These are phyloP conservation scores for Aschersonia sp. DNA, from an alignment of 2,329 filamentous ascomycete genomes.

Conservation along the genomic window DNA sequence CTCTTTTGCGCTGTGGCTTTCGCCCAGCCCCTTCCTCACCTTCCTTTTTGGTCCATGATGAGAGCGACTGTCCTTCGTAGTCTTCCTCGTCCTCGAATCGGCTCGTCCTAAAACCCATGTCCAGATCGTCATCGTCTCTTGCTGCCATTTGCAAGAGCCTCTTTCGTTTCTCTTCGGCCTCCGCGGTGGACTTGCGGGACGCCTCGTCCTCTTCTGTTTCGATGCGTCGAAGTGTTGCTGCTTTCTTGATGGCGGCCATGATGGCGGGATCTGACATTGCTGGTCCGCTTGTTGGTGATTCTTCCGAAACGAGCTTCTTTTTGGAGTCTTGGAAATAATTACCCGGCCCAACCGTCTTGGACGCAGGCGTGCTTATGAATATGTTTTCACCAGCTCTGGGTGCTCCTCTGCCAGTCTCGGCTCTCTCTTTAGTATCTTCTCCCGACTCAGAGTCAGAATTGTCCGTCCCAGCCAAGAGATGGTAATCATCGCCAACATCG, in stretches of 20 bases:
- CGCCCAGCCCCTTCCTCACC: conserved; percentile 28
- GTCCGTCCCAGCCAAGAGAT: conserved; percentile 47
- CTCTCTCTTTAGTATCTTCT: conserved; percentile 18
- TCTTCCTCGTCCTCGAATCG: conserved; percentile 82
- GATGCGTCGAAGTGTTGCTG: conserved; percentile 47
- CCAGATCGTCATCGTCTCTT: conserved; percentile 79
- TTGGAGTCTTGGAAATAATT: conserved; percentile 52
- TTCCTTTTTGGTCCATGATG: conserved; percentile 45
- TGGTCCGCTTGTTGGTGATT: conserved; percentile 29
- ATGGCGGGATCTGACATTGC: conserved; percentile 63
- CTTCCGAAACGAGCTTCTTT: conserved; percentile 36
- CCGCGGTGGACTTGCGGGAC: conserved; percentile 25
- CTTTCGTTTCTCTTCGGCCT: conserved; percentile 53
- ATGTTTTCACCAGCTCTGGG: conserved; percentile 22
- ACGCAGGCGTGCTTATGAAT: too few species aligned
- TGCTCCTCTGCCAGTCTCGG: background rate
- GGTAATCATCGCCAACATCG: conserved; percentile 50
- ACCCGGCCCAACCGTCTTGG: conserved; percentile 19
- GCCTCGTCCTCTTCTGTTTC: conserved; percentile 22
- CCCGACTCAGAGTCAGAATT: conserved; percentile 29
- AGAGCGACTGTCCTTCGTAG: conserved; percentile 54
- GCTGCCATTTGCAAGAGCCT: conserved; percentile 61
- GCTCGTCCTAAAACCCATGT: conserved; percentile 85
- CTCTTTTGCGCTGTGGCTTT: conserved; percentile 49
- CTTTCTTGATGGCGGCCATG: conserved; percentile 74